Evolutionary conservation across 495 filamentous ascomycete genomes (phyloP), one percentile per base, ranked within the genome.

Genomic region (Aspergillus panamensis): DNA sequence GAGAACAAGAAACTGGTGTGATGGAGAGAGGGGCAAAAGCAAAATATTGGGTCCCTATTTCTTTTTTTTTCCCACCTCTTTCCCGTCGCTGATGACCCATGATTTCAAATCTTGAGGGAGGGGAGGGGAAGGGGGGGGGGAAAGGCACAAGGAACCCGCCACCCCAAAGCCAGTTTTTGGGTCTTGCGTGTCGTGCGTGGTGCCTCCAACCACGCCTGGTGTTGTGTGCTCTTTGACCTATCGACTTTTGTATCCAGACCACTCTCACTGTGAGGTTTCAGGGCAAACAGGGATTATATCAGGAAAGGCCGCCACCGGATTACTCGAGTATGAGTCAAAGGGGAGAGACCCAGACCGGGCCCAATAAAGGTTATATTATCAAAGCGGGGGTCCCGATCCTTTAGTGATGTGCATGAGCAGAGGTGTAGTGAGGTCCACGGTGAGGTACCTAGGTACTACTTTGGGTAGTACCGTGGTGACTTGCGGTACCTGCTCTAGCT

Each of bases 361-460:
- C n/a, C 6, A 45, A 21, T 8, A 33, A 39, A 10, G 8, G 44
- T n/a, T n/a, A n/a, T n/a, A 13, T 51, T 33, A 51, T 51, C 16
- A 33, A 42, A 53, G 39, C 51, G 40, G 51, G 40, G 51, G 19
- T 30, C 51, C 40, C 51, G 47, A 49, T 49, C 47, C 21, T 30
- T 25, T 49, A 20, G 29, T 49, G 47, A 30, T 29, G 47, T 49
- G 21, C 47, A 49, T 49, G 25, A 25, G 25, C 2, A 5, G 5
- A 25, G 25, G 5, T 2, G 25, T 25, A 25, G 25, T 25, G n/a
- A n/a, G n/a, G n/a, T n/a, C n/a, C n/a, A n/a, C n/a, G n/a, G n/a
- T n/a, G n/a, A n/a, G n/a, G n/a, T n/a, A n/a, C n/a, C n/a, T n/a
- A n/a, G n/a, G n/a, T n/a, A n/a, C n/a, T n/a, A n/a, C n/a, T n/a